phyloP scores from a whole-genome alignment of 2,329 filamentous ascomycete genomes.

The Cladorrhinum sp. region DNA sequence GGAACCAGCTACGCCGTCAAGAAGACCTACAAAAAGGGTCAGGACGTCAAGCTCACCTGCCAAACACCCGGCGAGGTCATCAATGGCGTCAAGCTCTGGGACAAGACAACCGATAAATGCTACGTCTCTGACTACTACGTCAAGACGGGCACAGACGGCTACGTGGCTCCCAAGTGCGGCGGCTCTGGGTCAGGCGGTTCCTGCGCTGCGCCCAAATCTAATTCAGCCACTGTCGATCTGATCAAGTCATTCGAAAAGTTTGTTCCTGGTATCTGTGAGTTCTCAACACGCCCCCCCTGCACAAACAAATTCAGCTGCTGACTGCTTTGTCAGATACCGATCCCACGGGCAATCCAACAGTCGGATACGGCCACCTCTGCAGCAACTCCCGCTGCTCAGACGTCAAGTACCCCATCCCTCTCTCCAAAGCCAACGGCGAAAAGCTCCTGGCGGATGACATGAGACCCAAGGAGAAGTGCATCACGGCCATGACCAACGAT shows the following conservation, averaged over 20 bases:
- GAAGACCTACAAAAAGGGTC: slow-evolving; percentile 25
- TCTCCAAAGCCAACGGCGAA: slow-evolving; percentile 40
- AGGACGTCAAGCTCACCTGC: slow-evolving; percentile 19
- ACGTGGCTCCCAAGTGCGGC: slow-evolving; percentile 17
- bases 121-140: slow-evolving; percentile 25
- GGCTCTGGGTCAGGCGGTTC: neutral
- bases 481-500: slow-evolving; percentile 36
- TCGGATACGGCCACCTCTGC: slow-evolving; percentile 52
- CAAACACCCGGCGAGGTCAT: slow-evolving; percentile 18
- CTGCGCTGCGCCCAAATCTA: slow-evolving; percentile 17
- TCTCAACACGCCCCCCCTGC: too few species aligned
- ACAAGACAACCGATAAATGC: slow-evolving; percentile 23
- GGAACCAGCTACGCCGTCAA: slow-evolving; percentile 21
- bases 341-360: slow-evolving; percentile 45
- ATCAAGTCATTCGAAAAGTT: slow-evolving; percentile 21
- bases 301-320: neutral
- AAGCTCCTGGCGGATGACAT: slow-evolving; percentile 41
- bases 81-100: slow-evolving; percentile 22
- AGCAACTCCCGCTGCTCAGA: slow-evolving; percentile 40
- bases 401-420: slow-evolving; percentile 44
- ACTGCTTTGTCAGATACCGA: slow-evolving; percentile 31
- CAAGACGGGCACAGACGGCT: slow-evolving; percentile 20
- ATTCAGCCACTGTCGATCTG: slow-evolving; percentile 21
- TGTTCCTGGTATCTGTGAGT: slow-evolving; percentile 16
- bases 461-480: slow-evolving; percentile 36